Evolutionary conservation across 2,329 filamentous ascomycete species (phyloP), one percentile per base, ranked within the genome.

Genomic region (Aspergillus novoparasiticus): DNA sequence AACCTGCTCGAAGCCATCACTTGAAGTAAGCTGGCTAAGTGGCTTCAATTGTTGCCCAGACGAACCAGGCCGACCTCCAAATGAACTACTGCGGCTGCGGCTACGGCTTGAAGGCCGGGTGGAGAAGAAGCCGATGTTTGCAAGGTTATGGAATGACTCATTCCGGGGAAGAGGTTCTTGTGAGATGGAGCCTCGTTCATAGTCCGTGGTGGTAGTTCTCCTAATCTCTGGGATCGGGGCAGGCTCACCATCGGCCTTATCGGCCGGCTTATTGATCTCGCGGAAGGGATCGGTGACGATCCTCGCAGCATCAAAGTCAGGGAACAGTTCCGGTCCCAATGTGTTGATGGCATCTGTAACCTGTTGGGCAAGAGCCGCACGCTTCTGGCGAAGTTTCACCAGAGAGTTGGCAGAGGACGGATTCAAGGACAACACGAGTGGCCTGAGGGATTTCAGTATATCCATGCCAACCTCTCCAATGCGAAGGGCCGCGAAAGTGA

Each of bases 381-480:
- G 88, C 65, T 87, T 85, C 68, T 86, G 81, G 62, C 93, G 89
- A 57, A 99, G 86, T 70, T 90, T 90, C 66, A 92, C 87, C 56
- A 99, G 87, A 62, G 90, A 92, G 80, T 94, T 96, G 76, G 89
- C 90, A 1, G 92, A 94, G 5, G 89, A 88, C 1, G 95, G 95
- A 71, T 91, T 90, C 72, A 98, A 85, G 68, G 92, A 95, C 39
- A 97, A 84, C 53, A 96, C 83, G 11, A 99, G 86, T 6, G 95
- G 95, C 11, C 93, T 88, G 19, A 99, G 85, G 0, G 94, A 98
- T 80, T 98, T 99, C 81, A 95, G 83, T 61, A 99, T 97, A 75
- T 99, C 95, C 93, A 99, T 97, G 58, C 94, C 95, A n/a, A 96
- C 90, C 80, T 99, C 95, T 54, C 95, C 95, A 69, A 98, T 96